Conservation (phyloP, 345 rosid species). For the Eucalyptus erythrocorys region DNA sequence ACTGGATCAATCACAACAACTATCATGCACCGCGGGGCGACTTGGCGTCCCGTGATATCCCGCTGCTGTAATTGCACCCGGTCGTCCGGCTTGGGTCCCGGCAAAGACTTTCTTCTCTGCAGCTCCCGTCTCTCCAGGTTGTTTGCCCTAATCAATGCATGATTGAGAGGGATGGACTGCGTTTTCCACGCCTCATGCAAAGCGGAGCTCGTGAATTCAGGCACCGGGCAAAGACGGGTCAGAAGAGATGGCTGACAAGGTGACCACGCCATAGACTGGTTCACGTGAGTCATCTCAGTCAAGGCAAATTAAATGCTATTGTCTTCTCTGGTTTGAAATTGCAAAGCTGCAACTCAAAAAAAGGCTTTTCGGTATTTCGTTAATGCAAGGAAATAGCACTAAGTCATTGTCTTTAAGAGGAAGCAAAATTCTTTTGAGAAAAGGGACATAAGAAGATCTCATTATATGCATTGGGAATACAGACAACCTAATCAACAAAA, state of each 20-base stretch:
- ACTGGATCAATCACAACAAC: neutral
- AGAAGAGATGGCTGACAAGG: neutral
- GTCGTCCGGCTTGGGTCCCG: neutral
- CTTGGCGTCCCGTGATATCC: neutral
- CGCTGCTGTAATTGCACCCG: neutral
- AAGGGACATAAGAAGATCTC: neutral
- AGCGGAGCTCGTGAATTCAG: neutral
- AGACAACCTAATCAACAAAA: fast-evolving
- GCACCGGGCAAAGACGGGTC: neutral
- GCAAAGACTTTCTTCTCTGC: neutral
- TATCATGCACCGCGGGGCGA: neutral
- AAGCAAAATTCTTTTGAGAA: neutral
- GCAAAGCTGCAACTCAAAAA: neutral
- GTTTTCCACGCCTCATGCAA: neutral
- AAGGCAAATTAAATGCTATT: neutral
- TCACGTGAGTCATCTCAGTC: neutral
- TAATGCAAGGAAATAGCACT: neutral
- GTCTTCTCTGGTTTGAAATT: neutral
- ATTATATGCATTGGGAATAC: neutral
- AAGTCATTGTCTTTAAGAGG: neutral
- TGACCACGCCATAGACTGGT: neutral
- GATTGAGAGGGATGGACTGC: neutral
- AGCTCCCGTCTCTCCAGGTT: neutral
- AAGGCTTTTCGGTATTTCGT: neutral
- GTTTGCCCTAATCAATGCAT: neutral